Percentiles rank a stretch among this genome's conserved stretches.
These are phyloP conservation scores for Phytophthora multivora DNA, from an alignment of 352 stramenopile species.

Conservation along the genomic window DNA sequence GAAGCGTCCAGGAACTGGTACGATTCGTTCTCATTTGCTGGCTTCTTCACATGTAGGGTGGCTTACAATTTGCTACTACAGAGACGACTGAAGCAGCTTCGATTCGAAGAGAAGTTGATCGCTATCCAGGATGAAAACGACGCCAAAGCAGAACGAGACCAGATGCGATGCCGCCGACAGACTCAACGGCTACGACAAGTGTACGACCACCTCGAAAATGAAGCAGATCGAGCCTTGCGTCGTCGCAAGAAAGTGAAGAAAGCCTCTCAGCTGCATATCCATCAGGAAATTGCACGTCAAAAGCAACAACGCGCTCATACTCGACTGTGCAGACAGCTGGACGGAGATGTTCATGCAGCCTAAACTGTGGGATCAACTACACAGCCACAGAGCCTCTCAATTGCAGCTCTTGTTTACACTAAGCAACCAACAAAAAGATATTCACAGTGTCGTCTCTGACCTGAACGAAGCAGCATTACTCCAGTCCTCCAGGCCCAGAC, in stretches of 20 bases:
- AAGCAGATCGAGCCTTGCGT: constrained; percentile 56
- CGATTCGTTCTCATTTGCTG: not conserved
- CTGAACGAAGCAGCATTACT: not conserved
- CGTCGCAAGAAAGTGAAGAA: constrained; percentile 61
- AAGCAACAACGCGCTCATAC: constrained; percentile 45
- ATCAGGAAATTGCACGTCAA: constrained; percentile 55
- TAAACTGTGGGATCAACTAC: not conserved
- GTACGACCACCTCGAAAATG: constrained; percentile 61
- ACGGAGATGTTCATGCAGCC: constrained; percentile 18
- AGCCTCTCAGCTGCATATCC: constrained; percentile 60
- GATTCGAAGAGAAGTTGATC: constrained; percentile 43
- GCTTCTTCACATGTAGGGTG: too few relatives aligned
- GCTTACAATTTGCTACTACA: not conserved
- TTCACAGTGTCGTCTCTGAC: not conserved
- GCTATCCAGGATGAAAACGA: constrained; percentile 39
- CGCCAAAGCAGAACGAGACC: constrained; percentile 34
- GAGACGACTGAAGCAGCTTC: constrained; percentile 46
- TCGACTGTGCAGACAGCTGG: constrained; percentile 16
- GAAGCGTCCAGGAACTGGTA: constrained; percentile 68
- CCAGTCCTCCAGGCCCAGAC: not conserved
- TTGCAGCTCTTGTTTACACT: not conserved
- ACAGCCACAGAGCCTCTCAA: not conserved
- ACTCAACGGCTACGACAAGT: constrained; percentile 44
- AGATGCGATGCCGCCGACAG: constrained; percentile 44
- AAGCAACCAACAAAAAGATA: constrained; percentile 4